These are phyloP conservation scores for Linum trigynum DNA, from an alignment of 345 rosid genomes.

Conservation along the genomic window DNA sequence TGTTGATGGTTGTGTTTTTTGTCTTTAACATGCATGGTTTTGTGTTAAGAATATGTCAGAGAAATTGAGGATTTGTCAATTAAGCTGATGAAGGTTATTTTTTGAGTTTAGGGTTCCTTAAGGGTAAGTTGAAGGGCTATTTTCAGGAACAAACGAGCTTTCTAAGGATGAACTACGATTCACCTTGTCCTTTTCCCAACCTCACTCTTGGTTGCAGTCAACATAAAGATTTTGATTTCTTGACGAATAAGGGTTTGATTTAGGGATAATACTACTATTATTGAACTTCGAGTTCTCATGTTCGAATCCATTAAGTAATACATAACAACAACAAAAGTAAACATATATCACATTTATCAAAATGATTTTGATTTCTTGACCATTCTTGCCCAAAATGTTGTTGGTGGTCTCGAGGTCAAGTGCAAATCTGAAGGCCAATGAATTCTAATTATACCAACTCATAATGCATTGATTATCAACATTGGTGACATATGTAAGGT, in stretches of 20 bases:
- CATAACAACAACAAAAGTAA: no score
- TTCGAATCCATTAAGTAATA: no score
- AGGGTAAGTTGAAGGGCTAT: conserved; percentile 17
- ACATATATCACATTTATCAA: no score
- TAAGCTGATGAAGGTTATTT: conserved; percentile 25
- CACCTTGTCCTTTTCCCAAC: conserved; percentile 1
- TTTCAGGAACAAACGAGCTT: conserved; percentile 19
- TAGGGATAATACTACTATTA: no score
- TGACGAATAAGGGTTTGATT: no score
- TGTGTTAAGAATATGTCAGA: conserved; percentile 21
- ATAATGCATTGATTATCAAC: conserved; percentile 23
- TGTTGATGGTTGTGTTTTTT: no score
- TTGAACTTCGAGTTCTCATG: no score
- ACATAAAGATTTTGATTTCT: background rate
- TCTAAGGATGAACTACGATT: background rate
- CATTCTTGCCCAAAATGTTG: background rate
- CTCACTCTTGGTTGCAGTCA: background rate
- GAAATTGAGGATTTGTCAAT: conserved; percentile 18
- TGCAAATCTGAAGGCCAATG: conserved; percentile 30
- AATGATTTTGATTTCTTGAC: background rate
- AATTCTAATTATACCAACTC: conserved; percentile 25
- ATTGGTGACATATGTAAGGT: conserved; percentile 31
- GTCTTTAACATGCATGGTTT: background rate
- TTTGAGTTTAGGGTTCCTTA: conserved; percentile 27
- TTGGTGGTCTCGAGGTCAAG: background rate